Conservation (phyloP, 495 filamentous ascomycete species). For the Tuber indicum region DNA sequence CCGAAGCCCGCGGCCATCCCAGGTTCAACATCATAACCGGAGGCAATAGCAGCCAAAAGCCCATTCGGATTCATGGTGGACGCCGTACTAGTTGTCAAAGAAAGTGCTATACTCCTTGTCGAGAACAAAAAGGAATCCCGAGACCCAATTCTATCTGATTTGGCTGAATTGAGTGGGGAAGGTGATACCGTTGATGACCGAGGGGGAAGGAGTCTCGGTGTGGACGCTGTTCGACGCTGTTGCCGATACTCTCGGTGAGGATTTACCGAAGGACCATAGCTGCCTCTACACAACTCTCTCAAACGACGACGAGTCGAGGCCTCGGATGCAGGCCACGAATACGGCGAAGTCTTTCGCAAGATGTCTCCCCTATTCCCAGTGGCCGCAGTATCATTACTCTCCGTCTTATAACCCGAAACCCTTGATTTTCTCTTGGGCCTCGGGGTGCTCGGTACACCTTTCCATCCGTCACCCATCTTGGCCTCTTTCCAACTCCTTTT, state of each 20-base stretch:
- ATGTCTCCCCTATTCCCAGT: conserved; percentile 37
- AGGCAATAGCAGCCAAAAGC: conserved; percentile 58
- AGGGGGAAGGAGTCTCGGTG: conserved; percentile 28
- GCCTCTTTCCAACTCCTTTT: conserved; percentile 74
- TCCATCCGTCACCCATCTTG: conserved; percentile 41
- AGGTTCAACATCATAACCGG: conserved; percentile 41
- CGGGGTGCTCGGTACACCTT: conserved; percentile 27
- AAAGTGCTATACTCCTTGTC: conserved; percentile 77
- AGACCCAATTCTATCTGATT: conserved; percentile 18
- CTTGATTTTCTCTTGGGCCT: conserved; percentile 18
- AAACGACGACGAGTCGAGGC: conserved; percentile 71
- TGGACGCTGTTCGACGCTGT: conserved; percentile 39
- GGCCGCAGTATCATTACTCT: conserved; percentile 15
- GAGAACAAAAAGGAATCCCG: conserved; percentile 45
- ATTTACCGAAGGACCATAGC: conserved; percentile 63
- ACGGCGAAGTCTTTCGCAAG: conserved; percentile 39
- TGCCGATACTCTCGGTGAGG: conserved; percentile 47
- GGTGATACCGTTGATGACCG: conserved; percentile 40
- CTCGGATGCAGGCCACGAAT: conserved; percentile 74
- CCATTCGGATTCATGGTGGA: conserved; percentile 69
- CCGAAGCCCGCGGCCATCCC: conserved; percentile 37
- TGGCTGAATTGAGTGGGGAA: conserved; percentile 28
- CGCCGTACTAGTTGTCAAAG: conserved; percentile 71
- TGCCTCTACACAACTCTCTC: conserved; percentile 73
- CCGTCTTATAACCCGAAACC: conserved; percentile 23